phyloP scores from a whole-genome alignment of 805 yeast species.

The Metschnikowia sp. region DNA sequence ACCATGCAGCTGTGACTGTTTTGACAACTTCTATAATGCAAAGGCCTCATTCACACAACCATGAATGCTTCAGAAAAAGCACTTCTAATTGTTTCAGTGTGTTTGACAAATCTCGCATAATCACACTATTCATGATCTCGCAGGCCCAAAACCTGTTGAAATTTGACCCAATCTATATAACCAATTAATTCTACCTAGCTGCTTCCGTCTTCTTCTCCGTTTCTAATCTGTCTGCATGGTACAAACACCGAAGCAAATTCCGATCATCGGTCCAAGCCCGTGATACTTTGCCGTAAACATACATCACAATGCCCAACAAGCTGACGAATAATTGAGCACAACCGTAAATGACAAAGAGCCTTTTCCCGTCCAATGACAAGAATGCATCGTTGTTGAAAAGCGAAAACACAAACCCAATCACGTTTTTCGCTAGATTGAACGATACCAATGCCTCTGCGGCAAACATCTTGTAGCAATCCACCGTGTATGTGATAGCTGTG shows the following conservation, averaged over 20 bases:
- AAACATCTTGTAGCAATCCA: slow-evolving; percentile 54
- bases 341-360: slow-evolving; percentile 52
- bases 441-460: slow-evolving; percentile 60
- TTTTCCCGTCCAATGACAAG: slow-evolving; percentile 38
- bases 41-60: too few species aligned
- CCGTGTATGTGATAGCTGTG: slow-evolving; percentile 56
- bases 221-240: slow-evolving; percentile 11
- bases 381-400: slow-evolving; percentile 51
- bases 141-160: too few species aligned
- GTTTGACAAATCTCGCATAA: too few species aligned
- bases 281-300: slow-evolving; percentile 49
- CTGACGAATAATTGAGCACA: slow-evolving; percentile 48
- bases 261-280: slow-evolving; percentile 51
- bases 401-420: slow-evolving; percentile 54
- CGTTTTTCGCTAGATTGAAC: slow-evolving; percentile 51
- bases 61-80: too few species aligned
- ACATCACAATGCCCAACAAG: slow-evolving; percentile 47
- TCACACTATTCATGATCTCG: too few species aligned
- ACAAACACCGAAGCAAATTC: slow-evolving; percentile 40
- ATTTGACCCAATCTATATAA: too few species aligned
- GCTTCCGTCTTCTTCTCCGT: background rate
- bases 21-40: too few species aligned
- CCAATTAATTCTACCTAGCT: too few species aligned
- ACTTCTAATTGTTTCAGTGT: too few species aligned
- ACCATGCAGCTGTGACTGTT: too few species aligned